Percentiles rank a stretch among this genome's conserved stretches.
Conservation (phyloP, 768 basidiomycete genomes). For the Paxillus rubicundulus region DNA sequence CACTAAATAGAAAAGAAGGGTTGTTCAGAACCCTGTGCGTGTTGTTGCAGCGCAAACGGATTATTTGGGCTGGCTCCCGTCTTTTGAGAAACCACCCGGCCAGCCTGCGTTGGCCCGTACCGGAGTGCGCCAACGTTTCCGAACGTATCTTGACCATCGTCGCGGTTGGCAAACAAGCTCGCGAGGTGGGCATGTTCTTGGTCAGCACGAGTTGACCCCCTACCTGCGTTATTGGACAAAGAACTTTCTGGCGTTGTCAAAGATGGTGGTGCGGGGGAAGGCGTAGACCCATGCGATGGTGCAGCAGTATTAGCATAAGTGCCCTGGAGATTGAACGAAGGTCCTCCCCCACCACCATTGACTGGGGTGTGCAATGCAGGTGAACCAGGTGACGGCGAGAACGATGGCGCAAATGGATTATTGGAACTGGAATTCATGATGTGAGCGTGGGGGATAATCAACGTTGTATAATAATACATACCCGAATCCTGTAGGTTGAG, state of each 20-base stretch:
- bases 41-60: constrained; percentile 64
- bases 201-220: constrained; percentile 49
- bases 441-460: constrained; percentile 17
- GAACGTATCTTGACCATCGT: constrained; percentile 94
- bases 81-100: constrained; percentile 44
- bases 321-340: constrained; percentile 67
- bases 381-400: constrained; percentile 29
- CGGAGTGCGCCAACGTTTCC: constrained; percentile 83
- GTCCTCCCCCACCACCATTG: constrained; percentile 35
- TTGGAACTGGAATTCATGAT: constrained; percentile 64
- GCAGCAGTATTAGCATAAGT: constrained; percentile 54
- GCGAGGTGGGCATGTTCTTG: constrained; percentile 76
- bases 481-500: constrained; percentile 77
- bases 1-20: constrained; percentile 76
- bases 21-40: constrained; percentile 56
- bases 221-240: constrained; percentile 13
- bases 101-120: constrained; percentile 61
- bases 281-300: constrained; percentile 32
- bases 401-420: constrained; percentile 82
- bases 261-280: constrained; percentile 42
- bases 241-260: constrained; percentile 41
- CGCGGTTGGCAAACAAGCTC: constrained; percentile 77
- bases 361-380: constrained; percentile 35
- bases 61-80: constrained; percentile 52
- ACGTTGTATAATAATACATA: constrained; percentile 31